Base-by-base conservation (phyloP, 129 eudicot species). In the Gnaphalium uliginosum region DNA sequence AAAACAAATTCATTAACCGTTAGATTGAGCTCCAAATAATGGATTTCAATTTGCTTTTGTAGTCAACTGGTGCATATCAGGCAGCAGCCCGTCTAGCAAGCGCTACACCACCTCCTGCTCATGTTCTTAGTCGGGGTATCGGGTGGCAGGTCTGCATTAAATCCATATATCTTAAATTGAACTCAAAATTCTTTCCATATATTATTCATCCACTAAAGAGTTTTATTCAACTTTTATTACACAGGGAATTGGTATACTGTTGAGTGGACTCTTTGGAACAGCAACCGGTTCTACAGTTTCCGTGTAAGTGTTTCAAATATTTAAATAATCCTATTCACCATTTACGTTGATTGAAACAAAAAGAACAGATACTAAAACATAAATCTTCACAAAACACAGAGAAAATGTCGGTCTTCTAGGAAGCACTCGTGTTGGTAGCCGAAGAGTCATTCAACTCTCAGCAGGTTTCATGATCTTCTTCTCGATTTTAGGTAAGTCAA, bases 391-490 rank as follows among this genome's bases (percentile, higher is more conserved):
- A 27, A 48, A 30, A 64, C 60, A 73, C 90, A 95, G 99, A 63
- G 99, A 95, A 86, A 95, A 95, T 37, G 86, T 95, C 1, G 99
- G 99, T 23, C 95, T 95, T 46, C 86, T 95, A 63, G 99, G 99
- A 82, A 95, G 94, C 86, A 95, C 99, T 63, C 96, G 99, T 71
- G 99, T 95, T 22, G 99, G 99, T 60, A 95, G 99, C 82, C 90
- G 99, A 66, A 86, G 99, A 74, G 99, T 95, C 30, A 79, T 95
- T 80, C 99, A 95, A 81, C 87, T 91, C 29, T 85, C 99, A 33
- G 99, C 99, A 19, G 99, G 99, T 53, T 95, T 95, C 82, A 95
- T 95, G 99, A 95, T 95, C 78, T 95, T 95, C 84, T 95, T 95
- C 86, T 86, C 99, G 9, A 95, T 95, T 22, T 65, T 95, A 79